phyloP scores from a whole-genome alignment of 2,329 filamentous ascomycete species.

The Neophaeococcomyces aloes region DNA sequence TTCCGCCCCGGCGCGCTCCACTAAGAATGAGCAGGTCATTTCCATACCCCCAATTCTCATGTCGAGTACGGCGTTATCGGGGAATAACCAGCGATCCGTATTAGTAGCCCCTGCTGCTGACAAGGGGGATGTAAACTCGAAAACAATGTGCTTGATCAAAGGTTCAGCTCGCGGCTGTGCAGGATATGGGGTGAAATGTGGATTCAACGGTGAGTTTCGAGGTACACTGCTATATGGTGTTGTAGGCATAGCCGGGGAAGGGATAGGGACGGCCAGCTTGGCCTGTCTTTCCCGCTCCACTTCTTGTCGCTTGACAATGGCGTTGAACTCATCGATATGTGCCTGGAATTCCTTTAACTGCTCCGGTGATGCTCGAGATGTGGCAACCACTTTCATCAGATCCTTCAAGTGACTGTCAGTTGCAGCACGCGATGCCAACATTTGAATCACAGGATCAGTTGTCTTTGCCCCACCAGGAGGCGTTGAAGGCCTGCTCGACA shows the following conservation, averaged over 20 bases:
- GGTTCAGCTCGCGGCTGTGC: slow-evolving; percentile 28
- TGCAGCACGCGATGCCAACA: slow-evolving; percentile 41
- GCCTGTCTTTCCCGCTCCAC: slow-evolving; percentile 14
- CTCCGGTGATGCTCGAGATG: slow-evolving; percentile 39
- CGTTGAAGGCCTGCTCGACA: slow-evolving; percentile 11
- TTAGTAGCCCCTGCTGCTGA: slow-evolving; percentile 32
- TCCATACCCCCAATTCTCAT: slow-evolving; percentile 26
- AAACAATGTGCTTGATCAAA: slow-evolving; percentile 37
- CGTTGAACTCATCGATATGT: slow-evolving; percentile 43
- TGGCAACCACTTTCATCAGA: slow-evolving; percentile 42
- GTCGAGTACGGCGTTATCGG: slow-evolving; percentile 39
- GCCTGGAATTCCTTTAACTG: slow-evolving; percentile 41
- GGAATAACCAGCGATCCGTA: slow-evolving; percentile 40
- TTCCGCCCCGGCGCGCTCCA: slow-evolving; percentile 30
- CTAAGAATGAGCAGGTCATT: slow-evolving; percentile 38
- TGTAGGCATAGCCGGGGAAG: slow-evolving; percentile 2
- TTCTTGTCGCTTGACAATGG: slow-evolving; percentile 36
- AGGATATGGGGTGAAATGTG: slow-evolving; percentile 22
- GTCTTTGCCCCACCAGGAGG: slow-evolving; percentile 32
- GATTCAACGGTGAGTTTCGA: slow-evolving; percentile 12
- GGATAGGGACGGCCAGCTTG: slow-evolving; percentile 11
- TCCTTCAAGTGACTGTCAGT: slow-evolving; percentile 40
- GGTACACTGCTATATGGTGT: background rate
- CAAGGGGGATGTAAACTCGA: slow-evolving; percentile 37
- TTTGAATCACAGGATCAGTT: slow-evolving; percentile 43